Base-by-base conservation (phyloP, 73 alveolate species). In the Tetrahymena thermophila region DNA sequence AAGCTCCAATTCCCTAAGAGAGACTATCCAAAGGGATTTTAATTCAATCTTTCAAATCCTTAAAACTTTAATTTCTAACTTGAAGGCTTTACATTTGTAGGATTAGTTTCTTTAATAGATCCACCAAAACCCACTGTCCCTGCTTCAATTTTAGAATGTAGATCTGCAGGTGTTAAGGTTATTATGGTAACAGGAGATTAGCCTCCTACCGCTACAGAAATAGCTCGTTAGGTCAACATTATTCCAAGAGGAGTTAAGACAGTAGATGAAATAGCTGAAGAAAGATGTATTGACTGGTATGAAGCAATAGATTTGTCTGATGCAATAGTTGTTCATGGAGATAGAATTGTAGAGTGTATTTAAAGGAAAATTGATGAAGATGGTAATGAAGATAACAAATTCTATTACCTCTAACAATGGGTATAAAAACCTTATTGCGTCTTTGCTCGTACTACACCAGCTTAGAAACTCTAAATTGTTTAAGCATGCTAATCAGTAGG, bases 191-290 rank as follows among this genome's bases (percentile, higher is more conserved):
- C 99, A 15, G 99, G 99, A 15, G 99, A 99, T 96, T 97, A 99
- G 95, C 99, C 99, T 2, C 98, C 98, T 55, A 99, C 99, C 4
- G 99, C 99, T 3, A 99, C 99, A 57, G 99, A 99, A 31, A 99
- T 99, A 94, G 99, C 99, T 31, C 94, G 96, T 43, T 93, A 97
- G 31, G 98, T 98, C 85, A 95, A 95, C 93, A 98, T 98, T 84
- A 97, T 98, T 38, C 97, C 98, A 31, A 97, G 97, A 35, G 37
- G 31, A 19, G 37, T 71, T 19, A 98, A 94, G 94, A 85, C 98
- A 25, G 98, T 95, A 0, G 96, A 97, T 93, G 97, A 96, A 94
- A 94, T 94, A 89, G 97, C 98, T 10, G 96, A 94, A 28, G 98
- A 97, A 28, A 95, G 85, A 37, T 97, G 98, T 35, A 71, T 98